Evolutionary conservation across 441 rosid species (phyloP).

Genomic region (Jatropha multifida): DNA sequence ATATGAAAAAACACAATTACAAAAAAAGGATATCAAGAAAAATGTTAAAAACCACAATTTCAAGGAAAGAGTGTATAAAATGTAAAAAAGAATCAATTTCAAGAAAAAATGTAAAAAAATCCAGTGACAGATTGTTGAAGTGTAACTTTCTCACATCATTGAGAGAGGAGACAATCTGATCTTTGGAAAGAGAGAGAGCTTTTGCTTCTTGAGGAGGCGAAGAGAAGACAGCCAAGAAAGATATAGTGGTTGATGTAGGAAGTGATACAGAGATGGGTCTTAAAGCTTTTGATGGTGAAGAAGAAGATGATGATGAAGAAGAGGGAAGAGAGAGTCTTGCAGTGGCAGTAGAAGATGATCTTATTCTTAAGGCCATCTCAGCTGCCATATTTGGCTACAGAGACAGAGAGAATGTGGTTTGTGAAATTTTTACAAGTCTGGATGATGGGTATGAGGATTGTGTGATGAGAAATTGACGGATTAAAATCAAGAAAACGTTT

Average conservation of each 20-base stretch:
- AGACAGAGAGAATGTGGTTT: slow-evolving; percentile 7
- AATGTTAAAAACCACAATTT: neutral
- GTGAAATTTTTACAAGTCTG: neutral
- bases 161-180: slow-evolving; percentile 84
- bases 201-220: slow-evolving; percentile 57
- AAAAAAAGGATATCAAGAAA: slow-evolving; percentile 2
- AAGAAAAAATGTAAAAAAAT: neutral
- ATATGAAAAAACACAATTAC: neutral
- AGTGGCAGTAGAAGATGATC: slow-evolving; percentile 43
- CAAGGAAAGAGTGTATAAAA: neutral
- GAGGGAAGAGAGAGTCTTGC: slow-evolving; percentile 42
- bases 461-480: slow-evolving; percentile 43
- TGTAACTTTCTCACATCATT: slow-evolving; percentile 45
- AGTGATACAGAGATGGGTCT: slow-evolving; percentile 53
- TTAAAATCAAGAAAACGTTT: neutral
- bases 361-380: slow-evolving; percentile 63
- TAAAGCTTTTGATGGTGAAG: slow-evolving; percentile 26
- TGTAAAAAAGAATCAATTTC: neutral
- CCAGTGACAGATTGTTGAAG: neutral
- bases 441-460: slow-evolving; percentile 17
- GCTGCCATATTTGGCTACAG: slow-evolving; percentile 34
- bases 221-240: slow-evolving; percentile 60
- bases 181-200: slow-evolving; percentile 65
- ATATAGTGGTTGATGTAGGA: slow-evolving; percentile 63
- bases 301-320: slow-evolving; percentile 28